Percentiles rank a stretch among this genome's conserved stretches.
Conservation (phyloP, 257 asterid species). For the Linaria vulgaris region DNA sequence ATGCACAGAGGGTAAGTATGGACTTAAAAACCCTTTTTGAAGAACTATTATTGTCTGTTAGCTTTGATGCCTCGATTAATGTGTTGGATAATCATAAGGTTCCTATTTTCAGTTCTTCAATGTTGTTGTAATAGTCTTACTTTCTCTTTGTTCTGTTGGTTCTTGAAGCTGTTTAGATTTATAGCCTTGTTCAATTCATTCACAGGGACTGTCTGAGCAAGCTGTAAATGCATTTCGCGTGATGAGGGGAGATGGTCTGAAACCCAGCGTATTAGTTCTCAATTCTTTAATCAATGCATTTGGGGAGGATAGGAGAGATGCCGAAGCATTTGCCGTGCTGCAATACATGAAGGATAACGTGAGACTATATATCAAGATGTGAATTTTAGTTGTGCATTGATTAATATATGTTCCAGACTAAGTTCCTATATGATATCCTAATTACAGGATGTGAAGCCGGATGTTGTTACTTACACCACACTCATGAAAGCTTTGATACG, state of each 20-base stretch:
- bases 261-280: conserved; percentile 82
- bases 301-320: conserved; percentile 89
- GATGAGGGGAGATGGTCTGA: conserved; percentile 89
- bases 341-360: conserved; percentile 94
- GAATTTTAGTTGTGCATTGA: conserved; percentile 18
- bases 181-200: conserved; percentile 21
- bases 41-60: not conserved
- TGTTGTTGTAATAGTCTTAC: not conserved
- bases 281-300: conserved; percentile 89
- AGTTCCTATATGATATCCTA: conserved; percentile 18
- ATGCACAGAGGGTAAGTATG: conserved; percentile 79
- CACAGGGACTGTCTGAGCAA: conserved; percentile 90
- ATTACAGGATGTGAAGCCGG: conserved; percentile 82
- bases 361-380: conserved; percentile 38
- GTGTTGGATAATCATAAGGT: too few relatives aligned
- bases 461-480: conserved; percentile 91
- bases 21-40: conserved; percentile 1
- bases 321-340: conserved; percentile 89
- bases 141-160: conserved; percentile 4
- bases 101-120: too few relatives aligned
- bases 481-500: conserved; percentile 94
- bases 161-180: conserved; percentile 15
- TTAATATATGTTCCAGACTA: conserved; percentile 10
- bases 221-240: conserved; percentile 86
- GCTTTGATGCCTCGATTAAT: not conserved